A percentile compares a stretch with the other conserved stretches of the same genome.
Conservation (phyloP, 129 eudicot genomes). For the Erigeron canadensis region DNA sequence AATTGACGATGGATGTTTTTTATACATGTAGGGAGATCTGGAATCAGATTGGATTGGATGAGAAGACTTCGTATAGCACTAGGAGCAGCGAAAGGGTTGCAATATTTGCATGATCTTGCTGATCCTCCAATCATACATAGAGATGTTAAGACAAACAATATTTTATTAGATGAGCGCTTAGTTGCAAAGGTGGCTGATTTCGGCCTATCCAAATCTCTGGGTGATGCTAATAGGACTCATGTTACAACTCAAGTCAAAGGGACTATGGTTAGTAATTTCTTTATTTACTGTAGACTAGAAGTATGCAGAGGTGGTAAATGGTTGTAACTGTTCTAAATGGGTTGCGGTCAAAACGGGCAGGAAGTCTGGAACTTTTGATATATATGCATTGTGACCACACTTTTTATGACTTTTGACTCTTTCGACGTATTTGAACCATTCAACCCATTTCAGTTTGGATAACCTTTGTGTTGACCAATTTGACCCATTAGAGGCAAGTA, state of each 20-base stretch:
- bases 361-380: too few species aligned
- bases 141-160: constrained; percentile 51
- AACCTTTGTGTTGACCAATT: too few species aligned
- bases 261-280: constrained; percentile 50
- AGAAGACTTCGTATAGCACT: constrained; percentile 58
- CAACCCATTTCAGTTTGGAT: too few species aligned
- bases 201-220: constrained; percentile 44
- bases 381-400: too few species aligned
- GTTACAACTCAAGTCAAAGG: constrained; percentile 60
- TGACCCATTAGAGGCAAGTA: too few species aligned
- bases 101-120: constrained; percentile 56
- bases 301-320: too few species aligned
- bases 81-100: constrained; percentile 54
- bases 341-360: too few species aligned
- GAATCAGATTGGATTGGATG: constrained; percentile 56
- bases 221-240: constrained; percentile 32
- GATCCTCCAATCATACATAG: constrained; percentile 56
- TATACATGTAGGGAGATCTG: constrained; percentile 51
- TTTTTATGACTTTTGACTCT: too few species aligned
- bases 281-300: too few species aligned
- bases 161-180: constrained; percentile 43
- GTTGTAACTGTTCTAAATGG: too few species aligned
- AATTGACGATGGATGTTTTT: not conserved
- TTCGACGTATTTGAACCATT: too few species aligned
- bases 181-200: constrained; percentile 64